phyloP scores from a whole-genome alignment of 257 asterid genomes.

The Solanum dulcamara region DNA sequence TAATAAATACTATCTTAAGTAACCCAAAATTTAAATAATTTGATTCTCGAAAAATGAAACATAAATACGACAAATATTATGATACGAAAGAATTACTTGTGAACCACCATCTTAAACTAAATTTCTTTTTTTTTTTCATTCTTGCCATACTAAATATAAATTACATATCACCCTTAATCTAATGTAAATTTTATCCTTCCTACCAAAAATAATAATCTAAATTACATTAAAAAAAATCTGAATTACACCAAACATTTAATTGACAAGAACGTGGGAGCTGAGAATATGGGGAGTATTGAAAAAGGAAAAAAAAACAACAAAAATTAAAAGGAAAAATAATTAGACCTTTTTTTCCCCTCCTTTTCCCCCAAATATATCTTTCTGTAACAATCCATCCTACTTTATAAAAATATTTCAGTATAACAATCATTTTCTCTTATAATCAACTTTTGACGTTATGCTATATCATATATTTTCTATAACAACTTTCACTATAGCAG shows the following conservation, averaged over 20 bases:
- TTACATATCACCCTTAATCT: not conserved
- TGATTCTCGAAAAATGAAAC: no score
- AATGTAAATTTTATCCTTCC: not conserved
- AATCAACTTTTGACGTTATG: not conserved
- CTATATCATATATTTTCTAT: not conserved
- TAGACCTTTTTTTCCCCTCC: no score
- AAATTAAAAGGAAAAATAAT: not conserved
- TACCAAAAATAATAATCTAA: not conserved
- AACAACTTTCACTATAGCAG: not conserved
- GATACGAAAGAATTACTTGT: not conserved
- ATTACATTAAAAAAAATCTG: not conserved
- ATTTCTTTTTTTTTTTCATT: not conserved
- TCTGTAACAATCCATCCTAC: no score
- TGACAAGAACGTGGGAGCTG: not conserved
- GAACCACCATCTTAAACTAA: not conserved
- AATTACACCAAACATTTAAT: not conserved
- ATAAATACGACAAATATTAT: no score
- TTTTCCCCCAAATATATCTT: no score
- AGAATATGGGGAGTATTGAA: no score
- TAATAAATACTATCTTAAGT: not conserved
- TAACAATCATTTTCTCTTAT: not conserved
- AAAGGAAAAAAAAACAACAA: not conserved
- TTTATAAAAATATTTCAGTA: no score
- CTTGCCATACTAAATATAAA: not conserved
- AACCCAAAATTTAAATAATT: no score